Percentiles rank a stretch among this genome's conserved stretches.
These are phyloP conservation scores for Phaeosphaeriaceae sp. DNA, from an alignment of 2,329 filamentous ascomycete species.

Conservation along the genomic window DNA sequence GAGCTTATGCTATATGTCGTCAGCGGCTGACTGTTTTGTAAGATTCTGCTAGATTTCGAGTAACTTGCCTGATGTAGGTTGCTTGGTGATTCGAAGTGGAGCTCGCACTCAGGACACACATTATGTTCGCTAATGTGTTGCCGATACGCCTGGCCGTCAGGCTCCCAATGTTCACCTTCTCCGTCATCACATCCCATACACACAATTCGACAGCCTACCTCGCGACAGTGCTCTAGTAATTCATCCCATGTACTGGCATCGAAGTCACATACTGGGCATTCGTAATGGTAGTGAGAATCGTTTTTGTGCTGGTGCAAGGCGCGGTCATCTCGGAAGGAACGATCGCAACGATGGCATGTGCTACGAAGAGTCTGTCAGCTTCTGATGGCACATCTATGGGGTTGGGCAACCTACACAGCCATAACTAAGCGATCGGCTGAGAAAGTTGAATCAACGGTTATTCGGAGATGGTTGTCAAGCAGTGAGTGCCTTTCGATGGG, in stretches of 20 bases:
- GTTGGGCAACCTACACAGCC: neutral
- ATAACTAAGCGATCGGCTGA: neutral
- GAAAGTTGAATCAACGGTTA: neutral
- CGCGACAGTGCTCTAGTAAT: constrained; percentile 11
- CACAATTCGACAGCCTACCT: constrained; percentile 2
- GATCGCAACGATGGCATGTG: constrained; percentile 11
- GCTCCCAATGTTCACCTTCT: constrained; percentile 1
- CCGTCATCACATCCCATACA: constrained; percentile 14
- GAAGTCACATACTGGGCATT: constrained; percentile 11
- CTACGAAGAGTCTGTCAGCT: neutral
- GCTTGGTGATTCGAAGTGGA: constrained; percentile 5
- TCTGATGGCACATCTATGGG: neutral
- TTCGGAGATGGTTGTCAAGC: too few species aligned
- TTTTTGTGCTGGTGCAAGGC: constrained; percentile 5
- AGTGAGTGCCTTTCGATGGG: too few species aligned
- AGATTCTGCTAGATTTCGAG: too few species aligned
- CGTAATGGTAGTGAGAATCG: constrained; percentile 7
- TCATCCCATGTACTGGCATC: constrained; percentile 8
- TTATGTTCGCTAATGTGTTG: constrained; percentile 7
- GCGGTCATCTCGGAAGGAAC: neutral
- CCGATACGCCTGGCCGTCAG: constrained; percentile 3
- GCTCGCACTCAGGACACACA: constrained; percentile 10
- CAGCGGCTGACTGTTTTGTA: neutral
- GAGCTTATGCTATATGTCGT: constrained; percentile 7
- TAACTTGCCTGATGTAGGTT: constrained; percentile 11